These are phyloP conservation scores for Hygrocybe punicea DNA, from an alignment of 768 basidiomycete species.

Conservation along the genomic window DNA sequence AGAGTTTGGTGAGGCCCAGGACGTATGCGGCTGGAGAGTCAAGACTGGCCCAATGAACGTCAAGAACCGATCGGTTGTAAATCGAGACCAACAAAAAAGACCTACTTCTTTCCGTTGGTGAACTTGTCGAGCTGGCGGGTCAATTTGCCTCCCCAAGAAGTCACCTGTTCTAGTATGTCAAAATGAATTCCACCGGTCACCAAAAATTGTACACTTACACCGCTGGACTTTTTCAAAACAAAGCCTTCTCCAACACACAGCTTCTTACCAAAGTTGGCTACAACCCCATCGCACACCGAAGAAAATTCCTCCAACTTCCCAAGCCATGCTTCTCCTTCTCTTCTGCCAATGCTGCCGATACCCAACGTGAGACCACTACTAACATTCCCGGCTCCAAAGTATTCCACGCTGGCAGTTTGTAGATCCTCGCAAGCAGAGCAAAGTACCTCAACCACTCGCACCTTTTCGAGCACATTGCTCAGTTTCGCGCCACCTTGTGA, in stretches of 20 bases:
- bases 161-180: constrained; percentile 6
- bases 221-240: constrained; percentile 63
- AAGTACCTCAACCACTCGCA: constrained; percentile 77
- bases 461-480: constrained; percentile 75
- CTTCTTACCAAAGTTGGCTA: constrained; percentile 81
- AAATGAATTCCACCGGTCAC: background rate
- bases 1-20: constrained; percentile 68
- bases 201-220: constrained; percentile 5
- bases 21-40: constrained; percentile 88
- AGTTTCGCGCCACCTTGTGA: constrained; percentile 87
- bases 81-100: constrained; percentile 8
- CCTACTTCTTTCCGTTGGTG: constrained; percentile 86
- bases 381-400: constrained; percentile 76
- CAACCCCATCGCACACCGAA: constrained; percentile 72
- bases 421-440: constrained; percentile 78
- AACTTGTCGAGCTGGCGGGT: constrained; percentile 77
- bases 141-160: constrained; percentile 71
- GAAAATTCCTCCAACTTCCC: constrained; percentile 78
- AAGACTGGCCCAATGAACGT: constrained; percentile 46
- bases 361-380: constrained; percentile 71
- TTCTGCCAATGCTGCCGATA: constrained; percentile 70
- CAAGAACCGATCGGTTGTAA: constrained; percentile 16
- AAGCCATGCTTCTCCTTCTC: constrained; percentile 78
- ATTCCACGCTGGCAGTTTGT: constrained; percentile 63
- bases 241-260: constrained; percentile 86